A percentile compares a stretch with the other conserved stretches of the same genome.
Conservation (phyloP, 1,284 basidiomycete genomes). For the Fistulinella cinereoalba region DNA sequence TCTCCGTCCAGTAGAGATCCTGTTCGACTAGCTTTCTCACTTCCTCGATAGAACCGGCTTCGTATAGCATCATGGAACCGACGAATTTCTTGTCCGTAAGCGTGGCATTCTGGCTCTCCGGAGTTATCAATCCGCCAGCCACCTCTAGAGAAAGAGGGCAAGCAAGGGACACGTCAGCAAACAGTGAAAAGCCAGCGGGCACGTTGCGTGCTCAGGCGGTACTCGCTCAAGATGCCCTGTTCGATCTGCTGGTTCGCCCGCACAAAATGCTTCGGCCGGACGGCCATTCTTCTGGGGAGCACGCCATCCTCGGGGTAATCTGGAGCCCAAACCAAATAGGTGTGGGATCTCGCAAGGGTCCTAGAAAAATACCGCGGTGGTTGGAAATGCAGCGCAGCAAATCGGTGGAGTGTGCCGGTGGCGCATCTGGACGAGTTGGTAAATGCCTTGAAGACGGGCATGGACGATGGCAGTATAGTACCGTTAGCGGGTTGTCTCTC, state of each 20-base stretch:
- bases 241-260: constrained; percentile 40
- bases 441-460: neutral
- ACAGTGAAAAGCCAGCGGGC: neutral
- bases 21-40: constrained; percentile 46
- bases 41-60: constrained; percentile 47
- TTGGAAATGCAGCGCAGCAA: neutral
- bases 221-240: constrained; percentile 36
- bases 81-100: constrained; percentile 42
- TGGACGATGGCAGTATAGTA: constrained; percentile 3
- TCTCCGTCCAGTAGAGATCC: constrained; percentile 54
- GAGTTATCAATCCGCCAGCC: constrained; percentile 46
- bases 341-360: constrained; percentile 19
- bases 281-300: constrained; percentile 46
- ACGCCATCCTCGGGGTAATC: constrained; percentile 50
- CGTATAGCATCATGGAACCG: constrained; percentile 49
- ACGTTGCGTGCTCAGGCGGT: constrained; percentile 1
- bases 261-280: constrained; percentile 45
- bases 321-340: constrained; percentile 53
- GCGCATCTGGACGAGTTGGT: neutral
- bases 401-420: neutral
- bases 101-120: constrained; percentile 37
- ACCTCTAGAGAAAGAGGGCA: constrained; percentile 36
- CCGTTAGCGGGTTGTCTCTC: too few relatives aligned
- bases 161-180: constrained; percentile 1
- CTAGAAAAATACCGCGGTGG: constrained; percentile 16